Percentiles rank a stretch among this genome's conserved stretches.
phyloP scores from a whole-genome alignment of 2,329 filamentous ascomycete species.

The Sclerotinia trifoliorum region DNA sequence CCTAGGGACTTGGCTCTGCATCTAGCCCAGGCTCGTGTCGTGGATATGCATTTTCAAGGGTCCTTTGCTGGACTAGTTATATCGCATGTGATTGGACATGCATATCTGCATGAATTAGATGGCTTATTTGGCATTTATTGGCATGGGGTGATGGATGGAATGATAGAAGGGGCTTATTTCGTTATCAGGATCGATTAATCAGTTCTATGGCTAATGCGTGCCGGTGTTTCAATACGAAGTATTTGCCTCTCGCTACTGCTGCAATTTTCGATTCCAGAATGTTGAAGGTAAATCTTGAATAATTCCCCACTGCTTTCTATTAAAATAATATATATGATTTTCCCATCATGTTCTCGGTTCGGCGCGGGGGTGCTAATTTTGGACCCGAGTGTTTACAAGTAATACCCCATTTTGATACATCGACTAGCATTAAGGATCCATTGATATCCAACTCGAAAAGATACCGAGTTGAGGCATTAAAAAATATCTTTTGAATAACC shows the following conservation, averaged over 20 bases:
- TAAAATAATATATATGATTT: not conserved
- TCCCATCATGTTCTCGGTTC: not conserved
- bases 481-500: not conserved
- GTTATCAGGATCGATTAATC: not conserved
- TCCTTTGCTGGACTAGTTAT: not conserved
- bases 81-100: constrained; percentile 11
- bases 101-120: not conserved
- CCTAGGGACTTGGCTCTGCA: constrained; percentile 5
- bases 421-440: not conserved
- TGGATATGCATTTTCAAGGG: not conserved
- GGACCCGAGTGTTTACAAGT: not conserved
- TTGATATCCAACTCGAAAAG: no score
- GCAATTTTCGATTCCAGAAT: not conserved
- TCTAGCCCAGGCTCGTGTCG: not conserved
- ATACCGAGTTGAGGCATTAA: not conserved
- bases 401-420: not conserved
- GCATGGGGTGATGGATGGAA: not conserved
- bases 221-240: not conserved
- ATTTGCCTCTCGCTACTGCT: constrained; percentile 9
- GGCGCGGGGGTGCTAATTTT: not conserved
- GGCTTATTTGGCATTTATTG: not conserved
- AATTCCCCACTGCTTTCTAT: not conserved
- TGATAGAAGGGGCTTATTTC: not conserved
- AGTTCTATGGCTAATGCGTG: not conserved
- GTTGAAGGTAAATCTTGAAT: not conserved